Percentiles rank a stretch among this genome's conserved stretches.
These are phyloP conservation scores for Rhinocladiella mackenziei DNA, from an alignment of 2,329 filamentous ascomycete species.

Conservation along the genomic window DNA sequence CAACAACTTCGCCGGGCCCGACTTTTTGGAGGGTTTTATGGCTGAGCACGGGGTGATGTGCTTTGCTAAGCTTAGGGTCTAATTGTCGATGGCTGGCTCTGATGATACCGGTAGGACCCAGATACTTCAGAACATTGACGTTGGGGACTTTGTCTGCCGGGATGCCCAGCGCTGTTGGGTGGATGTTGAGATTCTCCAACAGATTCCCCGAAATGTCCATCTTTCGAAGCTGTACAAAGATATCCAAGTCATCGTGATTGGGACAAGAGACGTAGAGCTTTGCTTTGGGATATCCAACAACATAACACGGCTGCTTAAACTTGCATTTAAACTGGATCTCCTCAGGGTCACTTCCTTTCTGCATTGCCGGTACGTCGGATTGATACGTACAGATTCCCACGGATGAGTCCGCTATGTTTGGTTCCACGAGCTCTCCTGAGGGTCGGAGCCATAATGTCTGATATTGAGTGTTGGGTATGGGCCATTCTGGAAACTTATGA, in stretches of 20 bases:
- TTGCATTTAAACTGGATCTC: constrained; percentile 37
- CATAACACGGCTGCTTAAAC: constrained; percentile 35
- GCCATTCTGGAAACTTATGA: constrained; percentile 31
- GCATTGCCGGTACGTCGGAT: constrained; percentile 30
- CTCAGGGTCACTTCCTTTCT: constrained; percentile 1
- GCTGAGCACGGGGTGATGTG: constrained; percentile 37
- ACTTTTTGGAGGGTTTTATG: constrained; percentile 42
- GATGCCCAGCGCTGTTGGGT: constrained; percentile 34
- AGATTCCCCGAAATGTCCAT: constrained; percentile 41
- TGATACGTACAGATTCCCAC: constrained; percentile 32
- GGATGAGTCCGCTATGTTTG: background rate
- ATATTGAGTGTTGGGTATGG: constrained; percentile 8
- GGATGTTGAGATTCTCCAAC: constrained; percentile 44
- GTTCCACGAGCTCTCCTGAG: too few species aligned
- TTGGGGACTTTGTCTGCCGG: constrained; percentile 40
- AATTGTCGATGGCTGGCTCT: constrained; percentile 44
- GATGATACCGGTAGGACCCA: constrained; percentile 43
- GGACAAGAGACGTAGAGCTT: constrained; percentile 45
- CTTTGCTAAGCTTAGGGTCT: constrained; percentile 33
- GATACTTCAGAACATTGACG: constrained; percentile 39
- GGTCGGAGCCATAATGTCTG: constrained; percentile 32
- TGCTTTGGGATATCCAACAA: constrained; percentile 47
- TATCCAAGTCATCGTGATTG: constrained; percentile 43
- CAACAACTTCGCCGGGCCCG: constrained; percentile 40
- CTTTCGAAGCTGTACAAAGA: constrained; percentile 46